Conservation (phyloP, 2,329 filamentous ascomycete genomes). For the Verticillium zaregamsianum region DNA sequence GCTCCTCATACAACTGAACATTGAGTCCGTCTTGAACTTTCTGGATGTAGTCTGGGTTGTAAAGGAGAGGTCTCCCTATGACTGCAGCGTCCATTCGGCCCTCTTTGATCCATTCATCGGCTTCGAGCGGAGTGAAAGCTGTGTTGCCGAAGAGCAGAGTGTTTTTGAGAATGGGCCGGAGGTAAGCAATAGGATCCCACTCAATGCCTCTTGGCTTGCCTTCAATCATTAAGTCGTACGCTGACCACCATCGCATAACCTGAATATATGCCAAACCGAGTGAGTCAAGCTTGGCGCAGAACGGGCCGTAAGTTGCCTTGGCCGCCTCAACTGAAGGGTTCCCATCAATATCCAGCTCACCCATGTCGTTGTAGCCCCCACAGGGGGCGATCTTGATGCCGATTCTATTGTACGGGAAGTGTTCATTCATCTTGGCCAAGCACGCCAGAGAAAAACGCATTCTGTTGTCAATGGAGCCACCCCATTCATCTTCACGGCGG, state of each 20-base stretch:
- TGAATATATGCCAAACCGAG: not conserved
- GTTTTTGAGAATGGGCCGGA: not conserved
- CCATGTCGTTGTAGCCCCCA: not conserved
- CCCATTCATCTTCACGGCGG: slow-evolving; percentile 62
- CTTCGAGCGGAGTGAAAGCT: not conserved
- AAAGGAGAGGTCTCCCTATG: not conserved
- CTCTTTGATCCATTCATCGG: not conserved
- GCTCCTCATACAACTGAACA: not conserved
- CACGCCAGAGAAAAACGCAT: slow-evolving; percentile 56
- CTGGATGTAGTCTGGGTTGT: not conserved
- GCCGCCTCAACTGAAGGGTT: not conserved
- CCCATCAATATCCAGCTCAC: not conserved
- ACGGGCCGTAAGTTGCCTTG: not conserved
- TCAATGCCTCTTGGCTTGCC: not conserved
- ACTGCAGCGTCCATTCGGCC: not conserved
- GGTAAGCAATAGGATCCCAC: not conserved
- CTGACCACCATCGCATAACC: not conserved
- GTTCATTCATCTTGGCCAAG: not conserved
- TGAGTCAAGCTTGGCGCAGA: not conserved
- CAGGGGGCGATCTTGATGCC: not conserved
- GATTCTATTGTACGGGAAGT: not conserved
- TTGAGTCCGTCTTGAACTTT: not conserved
- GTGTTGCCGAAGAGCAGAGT: not conserved
- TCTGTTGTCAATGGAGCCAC: slow-evolving; percentile 68
- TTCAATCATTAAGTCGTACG: not conserved